Conservation (phyloP, 768 basidiomycete species). For the Lactarius deliciosus region DNA sequence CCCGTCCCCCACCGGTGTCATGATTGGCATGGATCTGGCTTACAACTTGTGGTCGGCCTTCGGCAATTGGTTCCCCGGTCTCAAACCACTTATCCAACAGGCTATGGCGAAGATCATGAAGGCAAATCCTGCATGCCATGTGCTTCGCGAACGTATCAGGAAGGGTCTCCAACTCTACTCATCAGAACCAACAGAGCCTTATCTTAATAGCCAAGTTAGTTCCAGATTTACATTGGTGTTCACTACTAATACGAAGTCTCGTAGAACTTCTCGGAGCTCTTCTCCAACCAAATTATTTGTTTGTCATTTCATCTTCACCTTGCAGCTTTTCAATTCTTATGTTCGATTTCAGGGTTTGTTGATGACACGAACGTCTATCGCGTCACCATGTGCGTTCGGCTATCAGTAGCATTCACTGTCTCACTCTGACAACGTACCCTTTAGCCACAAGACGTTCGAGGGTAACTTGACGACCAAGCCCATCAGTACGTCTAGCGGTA, state of each 20-base stretch:
- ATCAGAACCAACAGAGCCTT: constrained; percentile 98
- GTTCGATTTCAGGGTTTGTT: constrained; percentile 74
- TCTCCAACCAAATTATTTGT: constrained; percentile 98
- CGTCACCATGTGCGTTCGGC: constrained; percentile 71
- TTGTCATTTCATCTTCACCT: constrained; percentile 31
- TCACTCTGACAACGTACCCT: constrained; percentile 30
- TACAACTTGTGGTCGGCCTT: constrained; percentile 99
- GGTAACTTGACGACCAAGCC: constrained; percentile 99
- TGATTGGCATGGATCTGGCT: constrained; percentile 98
- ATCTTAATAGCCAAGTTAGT: constrained; percentile 87
- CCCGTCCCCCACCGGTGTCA: constrained; percentile 96
- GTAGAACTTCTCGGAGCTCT: constrained; percentile 89
- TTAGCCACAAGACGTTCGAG: constrained; percentile 97
- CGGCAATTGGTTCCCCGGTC: constrained; percentile 98
- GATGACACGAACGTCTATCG: constrained; percentile 99
- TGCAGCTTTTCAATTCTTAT: not conserved
- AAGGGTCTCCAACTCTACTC: constrained; percentile 98
- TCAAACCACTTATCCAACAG: constrained; percentile 97
- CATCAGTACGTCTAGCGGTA: constrained; percentile 62
- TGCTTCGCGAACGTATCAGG: constrained; percentile 96
- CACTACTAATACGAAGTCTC: constrained; percentile 11
- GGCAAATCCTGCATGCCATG: constrained; percentile 97
- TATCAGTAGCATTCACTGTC: not conserved
- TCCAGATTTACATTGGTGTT: constrained; percentile 4
- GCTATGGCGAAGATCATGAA: constrained; percentile 99